Evolutionary conservation across 257 asterid genomes (phyloP), one percentile per base, ranked within the genome.

Genomic region (Ballota nigra): DNA sequence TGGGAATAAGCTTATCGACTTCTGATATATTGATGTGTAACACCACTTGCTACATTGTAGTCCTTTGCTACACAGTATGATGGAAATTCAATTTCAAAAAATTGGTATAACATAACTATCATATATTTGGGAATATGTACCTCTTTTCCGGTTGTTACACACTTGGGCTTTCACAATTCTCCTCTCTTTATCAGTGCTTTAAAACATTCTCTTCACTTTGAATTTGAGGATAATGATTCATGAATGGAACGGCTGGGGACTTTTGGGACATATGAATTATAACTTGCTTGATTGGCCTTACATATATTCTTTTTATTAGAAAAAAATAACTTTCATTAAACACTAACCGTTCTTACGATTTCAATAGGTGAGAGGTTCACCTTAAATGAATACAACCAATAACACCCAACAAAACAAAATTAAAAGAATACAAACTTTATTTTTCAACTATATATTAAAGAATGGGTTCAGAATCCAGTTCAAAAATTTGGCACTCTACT

Each of bases 171-270:
- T 29, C 52, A 43, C 0, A 12, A 43, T 43, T 43, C 53, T 15
- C 16, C 0, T 64, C 71, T 58, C 66, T 55, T 23, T 16, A 58
- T 79, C 71, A 22, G 0, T 24, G 56, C 77, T 63, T 58, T 15
- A 22, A 59, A 45, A 64, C 75, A 69, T 77, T 70, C 72, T 63
- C 70, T 57, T 71, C 28, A 51, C 49, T 59, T 53, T 70, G 58
- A 59, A 68, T 62, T 66, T 71, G 31, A 47, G 63, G 78, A 66
- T 20, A 51, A 51, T 51, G n/a, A n/a, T n/a, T n/a, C n/a, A n/a
- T n/a, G 22, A 51, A 51, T 41, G 49, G 49, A 41, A 41, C 16
- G 19, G 4, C 58, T 52, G 18, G 28, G 58, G 58, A 7, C 12
- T 52, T 52, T 52, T 8, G 0, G 1, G 19, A 43, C 19, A 43